Evolutionary conservation across 1,284 basidiomycete genomes (phyloP), one percentile per base, ranked within the genome.

Genomic region (Marasmius oreades): DNA sequence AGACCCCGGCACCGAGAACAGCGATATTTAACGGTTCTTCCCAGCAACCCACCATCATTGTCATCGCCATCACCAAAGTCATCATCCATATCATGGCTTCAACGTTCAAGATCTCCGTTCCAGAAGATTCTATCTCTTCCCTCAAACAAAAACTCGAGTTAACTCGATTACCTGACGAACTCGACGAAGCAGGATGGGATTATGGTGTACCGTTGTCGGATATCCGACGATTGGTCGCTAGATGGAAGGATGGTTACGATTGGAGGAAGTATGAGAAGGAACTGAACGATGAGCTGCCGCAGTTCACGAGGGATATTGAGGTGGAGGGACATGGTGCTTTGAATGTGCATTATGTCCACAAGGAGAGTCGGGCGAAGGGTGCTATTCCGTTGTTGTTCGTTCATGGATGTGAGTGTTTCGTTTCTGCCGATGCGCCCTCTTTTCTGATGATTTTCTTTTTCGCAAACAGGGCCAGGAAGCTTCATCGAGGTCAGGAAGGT

Each of bases 401-500:
- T 12, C 80, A 83, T 63, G 80, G 80, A 20, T 82, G 80, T 80
- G 57, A 60, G 75, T 72, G 10, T 22, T 23, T 2, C 26, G 5
- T 34, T 50, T 44, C 11, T 22, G 24, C 45, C 11, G 16, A 16
- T 24, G 52, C 28, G 46, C n/a, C 8, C 14, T 22, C 28, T 26
- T 18, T 11, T n/a, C 34, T 48, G 28, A 33, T 10, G n/a, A 10
- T 6, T 18, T 0, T 36, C n/a, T 18, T 5, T 28, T 18, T 34
- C 33, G 5, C 10, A 10, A 31, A 31, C 4, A 85, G 84, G 84
- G 84, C 83, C 84, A 0, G 83, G 84, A 34, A 72, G 74, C 55
- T 84, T 85, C 62, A 63, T 80, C 34, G 83, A 86, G 68, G 77
- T 75, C 12, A 66, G 69, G 50, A 86, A 82, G 66, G 65, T 85